Base-by-base conservation (phyloP, 108 stramenopile species). In the Seminavis robusta region DNA sequence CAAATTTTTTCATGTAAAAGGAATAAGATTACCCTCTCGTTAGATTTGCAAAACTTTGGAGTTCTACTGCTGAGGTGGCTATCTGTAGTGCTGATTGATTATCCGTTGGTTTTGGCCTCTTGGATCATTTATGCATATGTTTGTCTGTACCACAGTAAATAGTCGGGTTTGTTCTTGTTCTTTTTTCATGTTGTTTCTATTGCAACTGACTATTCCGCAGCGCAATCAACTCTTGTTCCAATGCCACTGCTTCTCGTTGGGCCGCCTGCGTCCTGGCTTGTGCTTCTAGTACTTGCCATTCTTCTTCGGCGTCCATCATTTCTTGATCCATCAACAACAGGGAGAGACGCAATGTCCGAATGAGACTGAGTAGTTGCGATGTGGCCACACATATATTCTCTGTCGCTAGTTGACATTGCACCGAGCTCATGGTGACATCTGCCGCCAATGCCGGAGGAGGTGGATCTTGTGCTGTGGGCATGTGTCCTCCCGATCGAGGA, bases 381-480 rank as follows among this genome's bases (percentile, higher is more conserved):
- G 84, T 59, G 2, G 85, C 85, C 1, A 87, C 86, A 55, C 81
- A 83, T 17, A 93, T 56, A 56, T 93, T 93, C 63, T 93, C 84
- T 3, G 74, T 69, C 6, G 91, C 87, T 20, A 84, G 49, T 47
- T 80, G 80, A 30, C 87, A 81, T 49, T 86, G 83, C 13, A 93
- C 16, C 5, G 69, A 47, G 26, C 59, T 67, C 41, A 81, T 33
- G 8, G 73, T 65, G 0, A 75, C 61, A 50, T 79, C 53, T 11
- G 91, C 83, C 0, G 91, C 91, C 17, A 93, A 52, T 1, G 91
- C 77, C 16, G 91, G 87, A 11, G 87, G 82, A 19, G 91, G 91
- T 28, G 76, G 70, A 61, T 93, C 91, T 23, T 81, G 69, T 19
- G 58, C 52, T 10, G 73, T 48, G 33, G 51, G 71, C 91, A 93